Evolutionary conservation across 2,329 filamentous ascomycete species (phyloP).

Genomic region (Ceratocystiopsis brevicomis): DNA sequence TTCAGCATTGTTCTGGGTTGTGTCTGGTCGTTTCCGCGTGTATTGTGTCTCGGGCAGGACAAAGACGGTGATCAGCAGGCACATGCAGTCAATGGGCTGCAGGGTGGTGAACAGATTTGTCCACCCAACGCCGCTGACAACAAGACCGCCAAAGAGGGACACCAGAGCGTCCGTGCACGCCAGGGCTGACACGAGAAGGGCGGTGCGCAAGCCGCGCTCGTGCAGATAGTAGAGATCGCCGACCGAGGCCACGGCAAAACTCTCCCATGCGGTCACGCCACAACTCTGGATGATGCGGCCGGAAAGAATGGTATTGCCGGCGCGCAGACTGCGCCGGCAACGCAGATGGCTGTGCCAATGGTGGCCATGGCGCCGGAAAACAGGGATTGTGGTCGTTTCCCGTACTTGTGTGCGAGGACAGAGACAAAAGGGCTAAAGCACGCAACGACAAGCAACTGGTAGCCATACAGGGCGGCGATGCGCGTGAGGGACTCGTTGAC

Average conservation of each 20-base stretch:
- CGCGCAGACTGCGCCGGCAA: constrained; percentile 11
- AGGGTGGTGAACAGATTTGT: constrained; percentile 14
- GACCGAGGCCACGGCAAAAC: constrained; percentile 15
- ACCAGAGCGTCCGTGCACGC: constrained; percentile 15
- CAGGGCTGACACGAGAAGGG: constrained; percentile 14
- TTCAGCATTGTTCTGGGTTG: not conserved
- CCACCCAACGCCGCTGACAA: constrained; percentile 14
- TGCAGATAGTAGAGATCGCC: constrained; percentile 18
- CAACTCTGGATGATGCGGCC: constrained; percentile 16
- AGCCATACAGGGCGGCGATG: constrained; percentile 9
- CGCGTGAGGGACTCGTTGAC: constrained; percentile 13
- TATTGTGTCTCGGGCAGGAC: constrained; percentile 15
- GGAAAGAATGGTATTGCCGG: constrained; percentile 16
- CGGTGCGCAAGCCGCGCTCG: constrained; percentile 14
- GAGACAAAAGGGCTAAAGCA: constrained; percentile 12
- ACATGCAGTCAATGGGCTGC: constrained; percentile 13
- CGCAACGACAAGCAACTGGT: constrained; percentile 9
- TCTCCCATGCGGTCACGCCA: constrained; percentile 17
- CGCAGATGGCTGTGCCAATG: constrained; percentile 13
- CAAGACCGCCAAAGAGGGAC: constrained; percentile 13
- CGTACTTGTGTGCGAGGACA: constrained; percentile 17
- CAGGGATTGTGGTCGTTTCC: constrained; percentile 17
- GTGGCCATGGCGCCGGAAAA: constrained; percentile 14
- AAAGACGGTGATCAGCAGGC: constrained; percentile 11
- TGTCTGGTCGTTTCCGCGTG: not conserved